Conservation (phyloP, 2,329 filamentous ascomycete species). For the Hypoxylon sp. region DNA sequence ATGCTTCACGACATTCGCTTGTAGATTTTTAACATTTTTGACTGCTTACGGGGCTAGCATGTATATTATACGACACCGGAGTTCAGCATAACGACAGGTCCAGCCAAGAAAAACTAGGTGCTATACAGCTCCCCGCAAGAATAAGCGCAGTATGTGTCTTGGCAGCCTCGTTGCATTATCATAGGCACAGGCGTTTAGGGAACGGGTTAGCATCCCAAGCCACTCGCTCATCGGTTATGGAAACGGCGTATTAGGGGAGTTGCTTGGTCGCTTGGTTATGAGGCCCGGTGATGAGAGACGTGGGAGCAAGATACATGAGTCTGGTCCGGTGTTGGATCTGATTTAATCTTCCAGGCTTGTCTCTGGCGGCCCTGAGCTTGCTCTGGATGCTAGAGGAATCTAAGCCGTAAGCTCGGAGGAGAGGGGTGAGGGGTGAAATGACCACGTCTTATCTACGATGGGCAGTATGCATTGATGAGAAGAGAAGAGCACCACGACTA, state of each 20-base stretch:
- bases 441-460: constrained; percentile 14
- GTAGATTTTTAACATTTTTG: constrained; percentile 30
- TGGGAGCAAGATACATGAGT: constrained; percentile 6
- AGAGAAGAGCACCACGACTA: constrained; percentile 25
- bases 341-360: background rate
- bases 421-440: constrained; percentile 3
- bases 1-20: constrained; percentile 41
- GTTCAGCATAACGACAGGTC: constrained; percentile 38
- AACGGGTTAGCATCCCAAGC: constrained; percentile 38
- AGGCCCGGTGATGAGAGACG: constrained; percentile 12
- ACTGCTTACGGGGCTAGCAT: constrained; percentile 23
- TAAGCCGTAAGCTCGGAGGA: constrained; percentile 15
- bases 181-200: constrained; percentile 44
- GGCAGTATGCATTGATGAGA: constrained; percentile 28
- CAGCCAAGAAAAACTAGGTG: constrained; percentile 20
- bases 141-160: constrained; percentile 22
- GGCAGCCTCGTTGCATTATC: constrained; percentile 25
- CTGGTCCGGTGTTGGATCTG: constrained; percentile 4
- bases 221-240: constrained; percentile 40
- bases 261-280: constrained; percentile 39
- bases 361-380: constrained; percentile 6
- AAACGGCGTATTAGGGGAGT: constrained; percentile 27
- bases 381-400: constrained; percentile 1
- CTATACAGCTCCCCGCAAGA: constrained; percentile 1
- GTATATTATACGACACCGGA: constrained; percentile 36